Conservation (phyloP, 257 asterid genomes). For the Striga asiatica region DNA sequence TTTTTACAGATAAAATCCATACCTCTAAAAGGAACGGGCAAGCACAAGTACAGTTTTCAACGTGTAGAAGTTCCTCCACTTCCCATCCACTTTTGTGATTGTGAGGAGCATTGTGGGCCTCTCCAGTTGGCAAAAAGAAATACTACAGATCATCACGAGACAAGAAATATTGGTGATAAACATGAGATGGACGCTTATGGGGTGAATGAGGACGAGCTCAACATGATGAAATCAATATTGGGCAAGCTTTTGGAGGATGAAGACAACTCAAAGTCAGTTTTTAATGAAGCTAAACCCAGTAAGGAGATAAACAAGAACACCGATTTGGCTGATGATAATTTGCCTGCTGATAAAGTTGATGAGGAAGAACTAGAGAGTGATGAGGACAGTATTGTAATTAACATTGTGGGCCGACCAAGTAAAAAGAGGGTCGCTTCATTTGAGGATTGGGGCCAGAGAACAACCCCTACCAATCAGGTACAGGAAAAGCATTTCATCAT, state of each 20-base stretch:
- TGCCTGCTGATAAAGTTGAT: constrained; percentile 22
- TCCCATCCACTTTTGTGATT: constrained; percentile 73
- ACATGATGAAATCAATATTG: constrained; percentile 57
- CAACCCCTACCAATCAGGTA: constrained; percentile 35
- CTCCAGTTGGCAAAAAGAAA: constrained; percentile 21
- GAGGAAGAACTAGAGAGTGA: constrained; percentile 44
- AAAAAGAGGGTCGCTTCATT: constrained; percentile 20
- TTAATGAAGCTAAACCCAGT: constrained; percentile 16
- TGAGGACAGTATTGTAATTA: constrained; percentile 62
- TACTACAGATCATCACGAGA: constrained; percentile 2
- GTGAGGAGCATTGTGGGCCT: constrained; percentile 68
- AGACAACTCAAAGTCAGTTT: constrained; percentile 18
- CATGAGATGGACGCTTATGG: constrained; percentile 31
- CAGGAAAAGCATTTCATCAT: background rate
- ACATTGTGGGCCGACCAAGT: constrained; percentile 35
- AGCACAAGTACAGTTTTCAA: constrained; percentile 95
- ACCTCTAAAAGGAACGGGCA: constrained; percentile 80
- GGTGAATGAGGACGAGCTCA: constrained; percentile 63
- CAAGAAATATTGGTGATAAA: constrained; percentile 10
- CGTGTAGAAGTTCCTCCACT: constrained; percentile 64
- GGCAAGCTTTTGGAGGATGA: constrained; percentile 53
- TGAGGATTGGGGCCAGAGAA: constrained; percentile 26
- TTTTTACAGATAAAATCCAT: constrained; percentile 50
- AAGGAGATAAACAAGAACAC: constrained; percentile 14
- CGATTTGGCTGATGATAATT: constrained; percentile 16